Base-by-base conservation (phyloP, 441 rosid genomes). In the Aquilaria agallochum region DNA sequence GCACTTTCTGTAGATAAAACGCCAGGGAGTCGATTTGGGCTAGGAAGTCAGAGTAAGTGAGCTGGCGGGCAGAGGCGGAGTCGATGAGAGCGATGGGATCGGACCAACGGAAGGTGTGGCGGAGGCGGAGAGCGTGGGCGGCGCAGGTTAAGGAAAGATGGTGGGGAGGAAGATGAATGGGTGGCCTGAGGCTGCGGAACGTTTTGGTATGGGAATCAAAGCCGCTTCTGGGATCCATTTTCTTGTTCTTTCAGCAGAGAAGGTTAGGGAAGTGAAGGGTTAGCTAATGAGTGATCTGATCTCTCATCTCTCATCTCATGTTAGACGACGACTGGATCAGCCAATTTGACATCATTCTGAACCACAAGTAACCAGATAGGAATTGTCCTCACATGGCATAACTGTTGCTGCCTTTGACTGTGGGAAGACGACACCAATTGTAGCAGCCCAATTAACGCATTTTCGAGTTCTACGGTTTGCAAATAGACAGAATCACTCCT, bases 111-210 rank as follows among this genome's bases (percentile, higher is more conserved):
- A 62, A 64, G 55, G 50, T 57, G 64, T 57, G 32, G 31, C 8
- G 66, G 58, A 71, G 54, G 0, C 77, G 72, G 51, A 68, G 42
- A 49, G 64, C 69, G 52, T 61, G 60, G 3, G 66, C 69, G n/a
- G 75, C 56, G 13, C 31, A 61, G 2, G 75, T 68, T 4, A 74
- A 14, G 2, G 71, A 71, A 12, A 60, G 31, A 48, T 67, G 4
- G 5, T 42, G 52, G 0, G 66, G 64, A 30, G 78, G 78, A 11
- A 75, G 69, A 36, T 63, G 9, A 9, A 63, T 3, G 9, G 66
- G 53, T 0, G 72, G 70, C 14, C 80, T 62, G n/a, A 70, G 65
- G 60, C 68, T 72, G 50, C 55, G 76, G 54, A 72, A 75, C 8
- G 59, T 70, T 34, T 11, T 62, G 9, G 72, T 63, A 10, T 11